Evolutionary conservation across 805 yeast species (phyloP), one percentile per base, ranked within the genome.

Genomic region (Hanseniaspora nectarophila): DNA sequence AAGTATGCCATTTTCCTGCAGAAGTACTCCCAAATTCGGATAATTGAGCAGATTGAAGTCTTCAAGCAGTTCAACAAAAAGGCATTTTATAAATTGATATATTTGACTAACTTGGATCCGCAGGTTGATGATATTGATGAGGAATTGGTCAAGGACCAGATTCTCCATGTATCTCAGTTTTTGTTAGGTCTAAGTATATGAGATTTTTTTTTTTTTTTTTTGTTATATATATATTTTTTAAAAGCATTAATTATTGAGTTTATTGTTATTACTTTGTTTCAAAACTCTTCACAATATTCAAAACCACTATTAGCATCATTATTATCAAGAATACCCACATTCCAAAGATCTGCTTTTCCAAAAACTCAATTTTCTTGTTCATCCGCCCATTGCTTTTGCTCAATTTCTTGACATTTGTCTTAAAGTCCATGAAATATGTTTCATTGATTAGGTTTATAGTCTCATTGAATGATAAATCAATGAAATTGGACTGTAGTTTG

Each of bases 11-110:
- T 58, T 5, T 40, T 62, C 13, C 32, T 57, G 28, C 59, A 60
- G 33, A 63, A 63, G 50, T 62, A 61, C 44, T 54, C 56, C 24
- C 48, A 48, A 16, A 44, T 55, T 21, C 58, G 59, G 1, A 46
- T 61, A 20, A 49, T 43, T 34, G 21, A 49, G 9, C 43, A 57
- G 45, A 23, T 62, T 28, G 39, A 43, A 6, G 10, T 26, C 5
- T 61, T 59, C 42, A 55, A 53, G 26, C 45, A 46, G 5, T 40
- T 55, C 4, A 60, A 61, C 43, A 52, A 54, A 2, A 59, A 56
- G 21, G 32, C 55, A 5, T 60, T 56, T 42, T 51, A 55, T 15
- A 59, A 58, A 29, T 34, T 62, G 26, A 56, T 56, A 34, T 59
- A 59, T 10, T 44, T 61, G 33, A 58, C 58, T 6, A 49, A 42